These are phyloP conservation scores for Candida sanyiensis DNA, from an alignment of 805 yeast species.

Conservation along the genomic window DNA sequence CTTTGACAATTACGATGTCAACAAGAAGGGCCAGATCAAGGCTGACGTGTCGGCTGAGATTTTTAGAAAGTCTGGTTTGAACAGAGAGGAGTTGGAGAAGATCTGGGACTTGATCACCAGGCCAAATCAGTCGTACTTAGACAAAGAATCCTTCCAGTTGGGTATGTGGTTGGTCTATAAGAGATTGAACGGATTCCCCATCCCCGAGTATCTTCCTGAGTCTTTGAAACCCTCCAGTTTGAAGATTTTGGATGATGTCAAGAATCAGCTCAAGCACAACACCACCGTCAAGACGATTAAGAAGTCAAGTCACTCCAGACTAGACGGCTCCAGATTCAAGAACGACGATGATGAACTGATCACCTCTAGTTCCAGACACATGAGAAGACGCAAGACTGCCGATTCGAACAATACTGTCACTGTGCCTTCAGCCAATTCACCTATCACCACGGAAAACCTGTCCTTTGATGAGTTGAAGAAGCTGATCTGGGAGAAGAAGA, in stretches of 20 bases:
- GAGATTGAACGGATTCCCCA: constrained; percentile 75
- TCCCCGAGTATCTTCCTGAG: constrained; percentile 80
- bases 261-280: constrained; percentile 36
- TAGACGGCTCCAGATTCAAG: constrained; percentile 50
- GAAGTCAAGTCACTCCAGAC: constrained; percentile 24
- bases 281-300: constrained; percentile 14
- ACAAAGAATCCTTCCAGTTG: constrained; percentile 89
- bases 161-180: constrained; percentile 97
- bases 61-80: constrained; percentile 85
- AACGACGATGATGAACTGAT: constrained; percentile 64
- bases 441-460: constrained; percentile 11
- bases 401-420: not conserved
- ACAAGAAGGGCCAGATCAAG: constrained; percentile 59
- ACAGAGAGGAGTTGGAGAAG: constrained; percentile 79
- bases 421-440: not conserved
- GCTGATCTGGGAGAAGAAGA: constrained; percentile 67
- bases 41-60: constrained; percentile 85
- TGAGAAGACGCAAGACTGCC: constrained; percentile 22
- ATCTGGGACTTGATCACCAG: constrained; percentile 90
- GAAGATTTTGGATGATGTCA: constrained; percentile 68
- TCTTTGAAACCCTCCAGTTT: constrained; percentile 87
- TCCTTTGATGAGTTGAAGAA: constrained; percentile 55
- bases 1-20: constrained; percentile 84
- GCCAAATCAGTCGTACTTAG: constrained; percentile 78
- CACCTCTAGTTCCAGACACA: constrained; percentile 22